phyloP scores from a whole-genome alignment of 257 asterid species.

The Plantago ovata region DNA sequence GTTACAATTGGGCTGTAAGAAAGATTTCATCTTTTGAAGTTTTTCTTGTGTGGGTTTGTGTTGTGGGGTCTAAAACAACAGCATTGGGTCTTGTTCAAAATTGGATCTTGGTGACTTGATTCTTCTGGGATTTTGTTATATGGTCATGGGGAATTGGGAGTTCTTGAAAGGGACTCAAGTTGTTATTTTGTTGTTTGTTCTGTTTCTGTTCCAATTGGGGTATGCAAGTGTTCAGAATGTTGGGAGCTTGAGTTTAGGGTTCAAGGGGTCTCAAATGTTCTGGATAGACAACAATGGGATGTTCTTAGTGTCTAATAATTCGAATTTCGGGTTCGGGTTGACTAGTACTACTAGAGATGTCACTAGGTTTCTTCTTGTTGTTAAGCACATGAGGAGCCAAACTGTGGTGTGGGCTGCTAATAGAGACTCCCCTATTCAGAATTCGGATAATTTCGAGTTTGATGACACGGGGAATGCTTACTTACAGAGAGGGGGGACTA shows the following conservation, averaged over 20 bases:
- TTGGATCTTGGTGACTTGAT: not conserved
- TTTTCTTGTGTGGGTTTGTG: no score
- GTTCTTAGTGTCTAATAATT: conserved; percentile 62
- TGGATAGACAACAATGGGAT: conserved; percentile 79
- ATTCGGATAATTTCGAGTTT: conserved; percentile 53
- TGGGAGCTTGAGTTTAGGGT: conserved; percentile 62
- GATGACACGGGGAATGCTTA: conserved; percentile 66
- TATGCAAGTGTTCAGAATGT: conserved; percentile 50
- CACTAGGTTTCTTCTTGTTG: conserved; percentile 65
- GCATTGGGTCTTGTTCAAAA: no score
- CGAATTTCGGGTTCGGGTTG: conserved; percentile 74
- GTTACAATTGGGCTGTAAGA: not conserved
- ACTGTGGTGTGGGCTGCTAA: conserved; percentile 87
- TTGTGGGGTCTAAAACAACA: no score
- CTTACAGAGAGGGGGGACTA: conserved; percentile 46
- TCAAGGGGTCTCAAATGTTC: conserved; percentile 66
- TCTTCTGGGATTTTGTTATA: not conserved
- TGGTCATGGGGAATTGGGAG: conserved; percentile 49
- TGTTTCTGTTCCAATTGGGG: conserved; percentile 34
- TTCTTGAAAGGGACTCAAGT: conserved; percentile 16
- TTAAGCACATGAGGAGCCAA: conserved; percentile 54
- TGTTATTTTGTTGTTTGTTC: conserved; percentile 19
- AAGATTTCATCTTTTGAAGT: not conserved
- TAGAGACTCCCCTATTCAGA: conserved; percentile 49
- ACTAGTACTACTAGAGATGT: conserved; percentile 51